Evolutionary conservation across 345 rosid genomes (phyloP), one percentile per base, ranked within the genome.

Genomic region (Abelmoschus esculentus): DNA sequence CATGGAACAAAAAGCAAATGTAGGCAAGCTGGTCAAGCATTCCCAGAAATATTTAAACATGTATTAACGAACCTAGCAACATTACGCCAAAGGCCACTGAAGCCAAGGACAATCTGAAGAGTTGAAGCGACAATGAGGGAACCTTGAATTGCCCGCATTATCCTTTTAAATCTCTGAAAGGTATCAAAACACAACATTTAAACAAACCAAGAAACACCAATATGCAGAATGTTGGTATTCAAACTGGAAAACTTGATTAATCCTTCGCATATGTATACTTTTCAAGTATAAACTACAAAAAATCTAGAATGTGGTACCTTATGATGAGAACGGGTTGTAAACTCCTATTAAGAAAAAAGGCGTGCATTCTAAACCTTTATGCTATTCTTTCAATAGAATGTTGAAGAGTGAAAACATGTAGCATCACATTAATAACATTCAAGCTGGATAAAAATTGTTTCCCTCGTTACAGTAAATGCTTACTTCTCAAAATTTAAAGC

Each of bases 1-100:
- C 12, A 53, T 26, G 19, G 32, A 56, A 44, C 13, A 18, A 6
- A 19, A 55, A 63, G 26, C 6, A 40, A 10, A 47, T 14, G 29
- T 7, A 29, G 57, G 10, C 46, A 53, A 64, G 66, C 49, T 26
- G 10, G 10, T 55, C 44, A 76, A 53, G 36, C 11, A 32, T 49
- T 7, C 19, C 68, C 11, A 38, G 42, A 61, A 61, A 58, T 71
- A 57, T 60, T 19, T 18, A 46, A 73, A 34, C 17, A 44, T 32
- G 54, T 65, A 60, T 59, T 72, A 73, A 74, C 86, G 47, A 60
- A 96, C 99, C 95, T 87, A 40, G 90, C 46, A 65, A 96, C 99
- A 75, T 87, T 89, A 66, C 96, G 97, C 99, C 98, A 96, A 61
- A 96, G 96, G 66, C 99, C 99, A 76, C 96, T 96, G 80, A 96